Evolutionary conservation across 441 rosid genomes (phyloP).

Genomic region (Arabidopsis hybrid): DNA sequence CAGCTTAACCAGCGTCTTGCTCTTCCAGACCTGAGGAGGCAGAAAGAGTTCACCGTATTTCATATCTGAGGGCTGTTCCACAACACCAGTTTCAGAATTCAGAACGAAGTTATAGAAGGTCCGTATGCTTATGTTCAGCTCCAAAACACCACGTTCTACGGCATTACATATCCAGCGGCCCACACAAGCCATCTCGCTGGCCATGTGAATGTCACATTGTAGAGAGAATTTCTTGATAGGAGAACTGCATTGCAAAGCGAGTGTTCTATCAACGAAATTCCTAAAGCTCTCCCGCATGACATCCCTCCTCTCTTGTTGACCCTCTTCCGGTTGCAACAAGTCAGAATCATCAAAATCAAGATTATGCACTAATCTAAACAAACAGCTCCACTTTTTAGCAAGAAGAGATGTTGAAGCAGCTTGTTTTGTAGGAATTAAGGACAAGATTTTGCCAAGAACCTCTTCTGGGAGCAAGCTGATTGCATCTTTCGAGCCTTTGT

Average conservation of each 20-base stretch:
- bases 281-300: background rate
- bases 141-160: background rate
- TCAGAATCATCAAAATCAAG: background rate
- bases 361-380: background rate
- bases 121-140: background rate
- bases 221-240: background rate
- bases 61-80: background rate
- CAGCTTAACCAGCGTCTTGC: constrained; percentile 30
- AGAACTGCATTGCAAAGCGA: background rate
- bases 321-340: background rate
- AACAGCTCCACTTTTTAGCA: background rate
- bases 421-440: constrained; percentile 14
- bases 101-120: background rate
- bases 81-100: background rate
- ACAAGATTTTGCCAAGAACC: constrained; percentile 17
- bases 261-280: background rate
- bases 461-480: constrained; percentile 31
- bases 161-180: background rate
- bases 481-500: constrained; percentile 10
- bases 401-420: background rate
- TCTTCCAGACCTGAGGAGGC: constrained; percentile 3
- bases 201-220: background rate
- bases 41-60: background rate
- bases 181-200: background rate
- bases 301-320: background rate